Conservation (phyloP, 495 filamentous ascomycete genomes). For the Staphylotrichum longicolle region DNA sequence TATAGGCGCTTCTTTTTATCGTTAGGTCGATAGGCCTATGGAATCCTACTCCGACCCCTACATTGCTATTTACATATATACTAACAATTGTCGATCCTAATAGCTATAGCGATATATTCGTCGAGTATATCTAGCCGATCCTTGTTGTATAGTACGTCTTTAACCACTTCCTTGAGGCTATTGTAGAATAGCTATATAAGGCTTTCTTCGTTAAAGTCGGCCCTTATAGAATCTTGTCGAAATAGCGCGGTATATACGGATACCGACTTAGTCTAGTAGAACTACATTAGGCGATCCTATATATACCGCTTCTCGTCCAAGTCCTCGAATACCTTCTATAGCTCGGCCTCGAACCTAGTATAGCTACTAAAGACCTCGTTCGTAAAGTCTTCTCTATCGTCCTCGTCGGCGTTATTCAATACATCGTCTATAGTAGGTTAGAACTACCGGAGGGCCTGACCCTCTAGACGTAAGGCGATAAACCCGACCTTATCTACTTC, state of each 20-base stretch:
- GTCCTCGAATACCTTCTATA: not conserved
- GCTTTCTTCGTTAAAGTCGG: not conserved
- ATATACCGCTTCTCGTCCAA: not conserved
- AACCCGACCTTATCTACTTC: not conserved
- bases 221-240: not conserved
- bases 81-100: conserved; percentile 1
- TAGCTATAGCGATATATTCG: not conserved
- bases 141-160: conserved; percentile 4
- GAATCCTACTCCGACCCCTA: no score
- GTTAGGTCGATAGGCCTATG: no score
- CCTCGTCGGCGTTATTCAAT: not conserved
- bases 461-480: not conserved
- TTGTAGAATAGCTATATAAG: conserved; percentile 12
- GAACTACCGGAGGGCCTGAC: not conserved
- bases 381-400: not conserved
- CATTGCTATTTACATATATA: not conserved
- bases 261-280: not conserved
- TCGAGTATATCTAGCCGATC: not conserved
- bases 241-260: not conserved
- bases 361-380: not conserved
- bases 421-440: not conserved
- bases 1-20: not conserved
- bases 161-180: conserved; percentile 6
- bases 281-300: not conserved
- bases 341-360: not conserved